Percentiles rank a stretch among this genome's conserved stretches.
Evolutionary conservation across 768 basidiomycete species (phyloP).

Genomic region (Amanita subjunquillea): DNA sequence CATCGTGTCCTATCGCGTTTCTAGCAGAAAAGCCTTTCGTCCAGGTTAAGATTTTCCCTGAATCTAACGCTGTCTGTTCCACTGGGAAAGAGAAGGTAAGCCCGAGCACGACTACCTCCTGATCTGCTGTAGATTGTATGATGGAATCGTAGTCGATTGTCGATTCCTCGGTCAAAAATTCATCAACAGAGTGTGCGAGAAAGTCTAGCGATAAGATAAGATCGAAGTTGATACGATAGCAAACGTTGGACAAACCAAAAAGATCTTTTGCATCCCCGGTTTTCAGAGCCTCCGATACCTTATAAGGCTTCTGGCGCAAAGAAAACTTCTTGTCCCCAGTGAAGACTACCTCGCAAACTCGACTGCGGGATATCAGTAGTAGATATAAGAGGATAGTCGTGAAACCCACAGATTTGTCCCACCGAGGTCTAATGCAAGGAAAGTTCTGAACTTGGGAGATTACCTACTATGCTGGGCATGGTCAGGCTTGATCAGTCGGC

Average conservation of each 20-base stretch:
- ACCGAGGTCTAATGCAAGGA: conserved; percentile 92
- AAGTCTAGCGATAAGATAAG: conserved; percentile 54
- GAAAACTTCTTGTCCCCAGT: conserved; percentile 83
- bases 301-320: conserved; percentile 93
- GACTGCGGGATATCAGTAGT: conserved; percentile 33
- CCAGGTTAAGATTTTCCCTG: conserved; percentile 88
- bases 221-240: neutral
- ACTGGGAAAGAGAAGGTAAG: conserved; percentile 98
- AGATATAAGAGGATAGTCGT: neutral
- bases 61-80: conserved; percentile 87
- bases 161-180: conserved; percentile 68
- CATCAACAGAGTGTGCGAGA: conserved; percentile 92
- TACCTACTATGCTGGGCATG: neutral
- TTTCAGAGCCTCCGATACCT: conserved; percentile 88
- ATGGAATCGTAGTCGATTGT: conserved; percentile 31
- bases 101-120: conserved; percentile 52
- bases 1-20: conserved; percentile 82
- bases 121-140: conserved; percentile 11
- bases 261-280: conserved; percentile 80
- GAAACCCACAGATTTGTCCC: conserved; percentile 89
- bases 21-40: conserved; percentile 94
- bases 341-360: conserved; percentile 91
- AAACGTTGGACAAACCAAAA: conserved; percentile 50
- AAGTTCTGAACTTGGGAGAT: conserved; percentile 48
- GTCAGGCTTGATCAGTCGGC: conserved; percentile 12